Evolutionary conservation across 257 asterid species (phyloP).

Genomic region (Salvia rosmarinus): DNA sequence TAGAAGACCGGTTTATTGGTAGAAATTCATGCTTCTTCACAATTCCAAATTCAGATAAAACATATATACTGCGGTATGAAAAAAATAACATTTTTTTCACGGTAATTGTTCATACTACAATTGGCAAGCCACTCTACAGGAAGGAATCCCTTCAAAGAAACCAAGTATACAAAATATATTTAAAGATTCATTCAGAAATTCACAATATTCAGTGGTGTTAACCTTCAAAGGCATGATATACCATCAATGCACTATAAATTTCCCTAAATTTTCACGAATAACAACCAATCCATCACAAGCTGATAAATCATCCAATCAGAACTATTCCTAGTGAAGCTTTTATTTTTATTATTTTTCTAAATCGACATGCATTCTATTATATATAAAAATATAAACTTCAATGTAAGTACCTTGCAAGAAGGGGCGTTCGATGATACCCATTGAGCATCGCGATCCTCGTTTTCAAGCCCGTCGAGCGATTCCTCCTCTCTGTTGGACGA

Average conservation of each 20-base stretch:
- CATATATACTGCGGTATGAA: neutral
- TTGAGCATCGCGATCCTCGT: constrained; percentile 50
- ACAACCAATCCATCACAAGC: constrained; percentile 16
- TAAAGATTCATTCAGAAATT: constrained; percentile 1
- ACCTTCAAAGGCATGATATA: constrained; percentile 9
- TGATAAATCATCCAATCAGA: constrained; percentile 19
- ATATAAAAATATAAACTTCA: neutral
- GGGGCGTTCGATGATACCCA: constrained; percentile 48
- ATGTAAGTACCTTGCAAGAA: constrained; percentile 60
- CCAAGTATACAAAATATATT: constrained; percentile 6
- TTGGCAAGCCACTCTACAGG: neutral
- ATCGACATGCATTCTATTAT: neutral
- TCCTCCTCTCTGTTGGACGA: constrained; percentile 52
- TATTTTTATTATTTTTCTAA: too few species aligned
- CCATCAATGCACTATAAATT: constrained; percentile 21
- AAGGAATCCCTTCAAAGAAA: constrained; percentile 1
- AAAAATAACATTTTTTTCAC: neutral
- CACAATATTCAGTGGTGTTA: neutral
- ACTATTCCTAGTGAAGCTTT: neutral
- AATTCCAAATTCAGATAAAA: neutral
- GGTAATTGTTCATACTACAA: constrained; percentile 13
- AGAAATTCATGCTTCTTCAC: neutral
- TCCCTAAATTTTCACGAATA: neutral
- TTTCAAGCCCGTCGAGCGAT: constrained; percentile 59
- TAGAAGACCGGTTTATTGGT: neutral